Conservation (phyloP, 345 rosid species). For the Erodium maritimum region DNA sequence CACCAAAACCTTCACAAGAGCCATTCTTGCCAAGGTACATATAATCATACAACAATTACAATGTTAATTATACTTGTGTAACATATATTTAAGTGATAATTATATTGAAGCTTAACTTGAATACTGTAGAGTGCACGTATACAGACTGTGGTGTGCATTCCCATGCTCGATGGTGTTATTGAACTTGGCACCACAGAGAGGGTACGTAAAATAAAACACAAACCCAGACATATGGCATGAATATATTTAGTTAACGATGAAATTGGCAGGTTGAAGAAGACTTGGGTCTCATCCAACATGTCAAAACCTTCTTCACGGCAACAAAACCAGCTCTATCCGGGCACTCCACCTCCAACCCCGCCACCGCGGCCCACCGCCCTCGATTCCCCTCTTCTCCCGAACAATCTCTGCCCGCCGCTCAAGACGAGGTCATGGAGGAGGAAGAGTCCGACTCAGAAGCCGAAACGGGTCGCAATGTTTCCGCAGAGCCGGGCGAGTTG, state of each 20-base stretch:
- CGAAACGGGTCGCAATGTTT: conserved; percentile 31
- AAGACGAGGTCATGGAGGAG: conserved; percentile 28
- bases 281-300: conserved; percentile 35
- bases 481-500: conserved; percentile 26
- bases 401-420: conserved; percentile 18
- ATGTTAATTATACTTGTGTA: too few relatives aligned
- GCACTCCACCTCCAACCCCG: conserved; percentile 66
- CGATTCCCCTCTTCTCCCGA: too few relatives aligned
- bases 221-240: neutral
- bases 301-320: conserved; percentile 52
- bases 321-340: conserved; percentile 67
- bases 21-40: conserved; percentile 87
- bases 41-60: too few relatives aligned
- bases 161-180: conserved; percentile 76
- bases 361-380: conserved; percentile 18
- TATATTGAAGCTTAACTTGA: too few relatives aligned
- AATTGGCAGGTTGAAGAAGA: conserved; percentile 45
- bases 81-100: too few relatives aligned
- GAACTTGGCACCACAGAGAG: conserved; percentile 72
- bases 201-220: conserved; percentile 21
- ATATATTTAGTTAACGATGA: too few relatives aligned
- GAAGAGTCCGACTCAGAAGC: conserved; percentile 28
- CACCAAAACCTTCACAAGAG: conserved; percentile 82
- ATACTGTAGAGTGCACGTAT: neutral
- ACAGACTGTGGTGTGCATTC: conserved; percentile 90